Conservation (phyloP, 192 early-diverging fungal species). For the Coemansia sp. region DNA sequence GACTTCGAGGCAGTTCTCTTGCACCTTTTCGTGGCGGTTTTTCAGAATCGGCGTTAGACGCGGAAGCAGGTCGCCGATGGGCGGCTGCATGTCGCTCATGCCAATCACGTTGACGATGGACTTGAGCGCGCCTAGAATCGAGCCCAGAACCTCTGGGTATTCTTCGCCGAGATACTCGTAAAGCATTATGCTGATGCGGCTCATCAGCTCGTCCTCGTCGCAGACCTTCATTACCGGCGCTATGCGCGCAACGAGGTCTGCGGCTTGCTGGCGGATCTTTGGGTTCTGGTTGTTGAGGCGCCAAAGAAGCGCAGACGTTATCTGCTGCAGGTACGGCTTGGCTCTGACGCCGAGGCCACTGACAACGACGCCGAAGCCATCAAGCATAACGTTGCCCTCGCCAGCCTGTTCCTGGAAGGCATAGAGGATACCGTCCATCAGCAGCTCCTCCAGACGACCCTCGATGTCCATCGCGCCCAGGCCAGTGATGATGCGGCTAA, state of each 20-base stretch:
- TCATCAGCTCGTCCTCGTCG: conserved; percentile 94
- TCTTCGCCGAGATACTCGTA: conserved; percentile 99
- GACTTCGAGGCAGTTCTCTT: conserved; percentile 90
- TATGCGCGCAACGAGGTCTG: conserved; percentile 91
- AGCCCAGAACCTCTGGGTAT: conserved; percentile 97
- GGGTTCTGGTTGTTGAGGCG: conserved; percentile 95
- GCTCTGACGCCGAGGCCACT: conserved; percentile 85
- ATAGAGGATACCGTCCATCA: conserved; percentile 96
- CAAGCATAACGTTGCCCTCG: conserved; percentile 89
- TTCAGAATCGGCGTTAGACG: conserved; percentile 97
- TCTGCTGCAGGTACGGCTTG: conserved; percentile 91
- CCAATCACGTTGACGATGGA: conserved; percentile 98
- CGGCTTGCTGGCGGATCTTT: conserved; percentile 94
- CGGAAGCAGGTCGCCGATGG: conserved; percentile 95
- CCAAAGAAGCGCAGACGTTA: conserved; percentile 93
- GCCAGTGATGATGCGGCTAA: conserved; percentile 71
- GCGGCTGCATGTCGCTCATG: conserved; percentile 97
- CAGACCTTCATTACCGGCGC: conserved; percentile 91
- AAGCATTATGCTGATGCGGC: conserved; percentile 85
- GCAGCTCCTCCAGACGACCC: conserved; percentile 82
- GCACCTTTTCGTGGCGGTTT: conserved; percentile 95
- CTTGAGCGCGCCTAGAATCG: conserved; percentile 87
- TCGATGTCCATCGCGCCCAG: conserved; percentile 92
- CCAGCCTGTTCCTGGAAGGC: conserved; percentile 98
- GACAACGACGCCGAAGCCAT: conserved; percentile 94